phyloP scores from a whole-genome alignment of 129 eudicot species.

The Dittrichia graveolens region DNA sequence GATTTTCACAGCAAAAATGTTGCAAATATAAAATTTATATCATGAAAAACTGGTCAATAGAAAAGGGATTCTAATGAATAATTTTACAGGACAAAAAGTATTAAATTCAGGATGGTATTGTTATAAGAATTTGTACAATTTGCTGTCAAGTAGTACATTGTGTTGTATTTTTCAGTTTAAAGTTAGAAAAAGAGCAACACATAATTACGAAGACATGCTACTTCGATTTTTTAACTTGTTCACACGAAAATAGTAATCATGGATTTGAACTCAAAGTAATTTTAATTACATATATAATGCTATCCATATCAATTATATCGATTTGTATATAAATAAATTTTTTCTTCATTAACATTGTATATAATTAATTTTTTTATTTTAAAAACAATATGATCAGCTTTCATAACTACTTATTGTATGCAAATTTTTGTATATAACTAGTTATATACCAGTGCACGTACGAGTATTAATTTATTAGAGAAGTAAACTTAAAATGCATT shows the following conservation, averaged over 20 bases:
- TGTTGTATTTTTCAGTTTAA: slow-evolving; percentile 18
- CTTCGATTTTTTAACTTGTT: neutral
- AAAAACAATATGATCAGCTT: no score
- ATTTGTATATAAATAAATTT: no score
- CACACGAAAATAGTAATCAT: neutral
- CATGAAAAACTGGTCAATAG: neutral
- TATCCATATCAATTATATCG: no score
- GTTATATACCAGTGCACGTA: no score
- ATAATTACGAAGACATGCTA: slow-evolving; percentile 10
- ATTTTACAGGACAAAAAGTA: slow-evolving; percentile 18
- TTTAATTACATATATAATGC: neutral
- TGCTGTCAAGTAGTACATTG: slow-evolving; percentile 14
- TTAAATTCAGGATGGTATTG: slow-evolving; percentile 8
- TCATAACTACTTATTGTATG: no score
- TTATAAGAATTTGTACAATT: slow-evolving; percentile 13
- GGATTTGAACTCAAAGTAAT: neutral
- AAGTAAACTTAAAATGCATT: no score
- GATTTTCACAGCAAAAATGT: no score
- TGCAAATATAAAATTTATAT: neutral
- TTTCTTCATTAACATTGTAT: no score
- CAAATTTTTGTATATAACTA: no score
- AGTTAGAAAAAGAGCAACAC: slow-evolving; percentile 8
- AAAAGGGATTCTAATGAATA: neutral
- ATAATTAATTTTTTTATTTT: no score
- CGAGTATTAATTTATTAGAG: no score